These are phyloP conservation scores for Malassezia equina DNA, from an alignment of 1,284 basidiomycete genomes.

Conservation along the genomic window DNA sequence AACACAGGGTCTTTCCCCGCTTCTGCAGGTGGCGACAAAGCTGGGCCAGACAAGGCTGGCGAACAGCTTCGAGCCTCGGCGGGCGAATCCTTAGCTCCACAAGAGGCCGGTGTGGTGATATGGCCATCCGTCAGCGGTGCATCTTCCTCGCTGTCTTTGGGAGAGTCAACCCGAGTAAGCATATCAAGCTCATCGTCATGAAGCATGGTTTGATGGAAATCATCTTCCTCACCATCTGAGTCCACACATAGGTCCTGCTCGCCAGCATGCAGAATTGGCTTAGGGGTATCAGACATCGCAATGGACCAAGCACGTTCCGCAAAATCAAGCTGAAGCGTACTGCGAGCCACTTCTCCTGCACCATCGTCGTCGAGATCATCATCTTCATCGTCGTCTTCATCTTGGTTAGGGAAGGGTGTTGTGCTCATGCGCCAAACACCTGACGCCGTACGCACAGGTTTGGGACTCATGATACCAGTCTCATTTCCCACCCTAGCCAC, in stretches of 20 bases:
- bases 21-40: not conserved
- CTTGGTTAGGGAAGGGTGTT: not conserved
- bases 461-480: conserved; percentile 9
- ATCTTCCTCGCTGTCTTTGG: conserved; percentile 8
- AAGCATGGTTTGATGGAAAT: conserved; percentile 43
- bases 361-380: conserved; percentile 4
- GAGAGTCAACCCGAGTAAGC: conserved; percentile 21
- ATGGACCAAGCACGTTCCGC: conserved; percentile 11
- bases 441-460: conserved; percentile 11
- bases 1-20: conserved; percentile 24
- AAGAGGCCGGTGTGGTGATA: conserved; percentile 7
- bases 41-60: not conserved
- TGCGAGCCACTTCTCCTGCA: conserved; percentile 1
- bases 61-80: not conserved
- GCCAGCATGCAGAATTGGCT: not conserved
- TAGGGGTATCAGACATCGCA: not conserved
- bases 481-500: not conserved
- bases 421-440: conserved; percentile 7
- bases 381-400: conserved; percentile 2
- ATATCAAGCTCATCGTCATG: conserved; percentile 32
- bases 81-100: not conserved
- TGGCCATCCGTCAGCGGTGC: conserved; percentile 9
- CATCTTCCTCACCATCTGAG: conserved; percentile 34
- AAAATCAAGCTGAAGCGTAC: conserved; percentile 2
- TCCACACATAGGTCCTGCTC: not conserved